Conservation (phyloP, 2,329 filamentous ascomycete genomes). For the Coleophoma eucalyptorum region DNA sequence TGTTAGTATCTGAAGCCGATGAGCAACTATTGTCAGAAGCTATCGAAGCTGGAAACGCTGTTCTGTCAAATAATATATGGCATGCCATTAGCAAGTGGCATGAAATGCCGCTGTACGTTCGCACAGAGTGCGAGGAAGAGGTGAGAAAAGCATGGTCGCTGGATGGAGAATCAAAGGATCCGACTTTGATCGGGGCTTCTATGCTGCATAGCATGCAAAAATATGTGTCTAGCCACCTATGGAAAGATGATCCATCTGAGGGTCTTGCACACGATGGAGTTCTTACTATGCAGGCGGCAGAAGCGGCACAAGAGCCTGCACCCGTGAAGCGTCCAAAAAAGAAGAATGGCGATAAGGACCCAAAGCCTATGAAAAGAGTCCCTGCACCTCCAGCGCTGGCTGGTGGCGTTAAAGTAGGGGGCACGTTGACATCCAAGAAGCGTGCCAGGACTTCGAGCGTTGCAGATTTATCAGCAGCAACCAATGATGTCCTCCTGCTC, state of each 20-base stretch:
- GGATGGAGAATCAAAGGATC: conserved; percentile 37
- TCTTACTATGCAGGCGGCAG: not conserved
- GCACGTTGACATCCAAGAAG: conserved; percentile 12
- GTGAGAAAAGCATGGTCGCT: conserved; percentile 66
- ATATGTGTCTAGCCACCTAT: conserved; percentile 36
- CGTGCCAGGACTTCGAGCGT: not conserved
- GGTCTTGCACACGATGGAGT: conserved; percentile 5
- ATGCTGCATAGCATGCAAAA: conserved; percentile 50
- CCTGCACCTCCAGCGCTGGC: conserved; percentile 12
- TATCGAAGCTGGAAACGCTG: conserved; percentile 59
- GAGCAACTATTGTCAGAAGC: conserved; percentile 56
- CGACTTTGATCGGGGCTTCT: conserved; percentile 51
- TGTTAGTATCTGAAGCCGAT: conserved; percentile 59
- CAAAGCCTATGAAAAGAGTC: conserved; percentile 6
- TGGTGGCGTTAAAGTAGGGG: conserved; percentile 16
- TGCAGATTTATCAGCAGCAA: not conserved
- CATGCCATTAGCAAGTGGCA: conserved; percentile 64
- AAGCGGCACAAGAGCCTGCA: not conserved
- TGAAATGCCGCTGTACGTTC: conserved; percentile 73
- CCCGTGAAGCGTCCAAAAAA: conserved; percentile 1
- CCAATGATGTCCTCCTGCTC: not conserved
- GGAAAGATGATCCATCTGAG: conserved; percentile 14
- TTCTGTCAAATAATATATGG: conserved; percentile 60
- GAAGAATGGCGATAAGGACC: conserved; percentile 3
- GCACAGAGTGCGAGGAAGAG: conserved; percentile 57